These are phyloP conservation scores for Apiospora koreana DNA, from an alignment of 2,329 filamentous ascomycete species.

Conservation along the genomic window DNA sequence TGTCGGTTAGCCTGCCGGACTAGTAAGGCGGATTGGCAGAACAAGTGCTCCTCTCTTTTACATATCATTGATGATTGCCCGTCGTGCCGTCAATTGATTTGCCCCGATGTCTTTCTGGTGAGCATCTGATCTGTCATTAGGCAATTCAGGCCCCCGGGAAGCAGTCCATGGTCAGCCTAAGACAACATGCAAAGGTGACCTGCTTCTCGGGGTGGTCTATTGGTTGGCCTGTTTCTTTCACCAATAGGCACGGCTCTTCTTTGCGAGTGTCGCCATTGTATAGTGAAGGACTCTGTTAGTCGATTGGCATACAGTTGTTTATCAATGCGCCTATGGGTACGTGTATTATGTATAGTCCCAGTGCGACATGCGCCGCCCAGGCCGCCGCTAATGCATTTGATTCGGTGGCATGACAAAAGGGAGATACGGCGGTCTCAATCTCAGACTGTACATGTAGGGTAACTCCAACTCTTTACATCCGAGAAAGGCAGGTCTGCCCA, in stretches of 20 bases:
- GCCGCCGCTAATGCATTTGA: conserved; percentile 2
- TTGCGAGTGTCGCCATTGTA: background rate
- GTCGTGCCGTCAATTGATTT: too few relatives aligned
- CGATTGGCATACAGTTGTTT: background rate
- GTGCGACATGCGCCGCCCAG: background rate
- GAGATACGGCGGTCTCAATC: background rate
- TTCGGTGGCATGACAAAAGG: conserved; percentile 5
- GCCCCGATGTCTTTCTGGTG: background rate
- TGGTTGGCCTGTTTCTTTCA: background rate
- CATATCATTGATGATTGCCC: background rate
- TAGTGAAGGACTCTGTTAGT: background rate
- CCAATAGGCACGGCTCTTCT: background rate
- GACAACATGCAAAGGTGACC: background rate
- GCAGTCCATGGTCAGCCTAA: background rate
- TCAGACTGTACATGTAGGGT: background rate
- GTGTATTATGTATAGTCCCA: background rate
- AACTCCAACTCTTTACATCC: conserved; percentile 5
- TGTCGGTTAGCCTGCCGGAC: conserved; percentile 3
- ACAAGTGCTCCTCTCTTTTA: background rate
- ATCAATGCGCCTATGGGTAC: conserved; percentile 3
- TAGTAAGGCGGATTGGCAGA: background rate
- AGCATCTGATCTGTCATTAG: conserved; percentile 4
- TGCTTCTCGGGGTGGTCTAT: background rate
- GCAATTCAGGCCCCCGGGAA: background rate
- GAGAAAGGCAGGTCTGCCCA: conserved; percentile 6